Evolutionary conservation across 2,329 filamentous ascomycete genomes (phyloP), one percentile per base, ranked within the genome.

Genomic region (Pseudogymnoascus sp.): DNA sequence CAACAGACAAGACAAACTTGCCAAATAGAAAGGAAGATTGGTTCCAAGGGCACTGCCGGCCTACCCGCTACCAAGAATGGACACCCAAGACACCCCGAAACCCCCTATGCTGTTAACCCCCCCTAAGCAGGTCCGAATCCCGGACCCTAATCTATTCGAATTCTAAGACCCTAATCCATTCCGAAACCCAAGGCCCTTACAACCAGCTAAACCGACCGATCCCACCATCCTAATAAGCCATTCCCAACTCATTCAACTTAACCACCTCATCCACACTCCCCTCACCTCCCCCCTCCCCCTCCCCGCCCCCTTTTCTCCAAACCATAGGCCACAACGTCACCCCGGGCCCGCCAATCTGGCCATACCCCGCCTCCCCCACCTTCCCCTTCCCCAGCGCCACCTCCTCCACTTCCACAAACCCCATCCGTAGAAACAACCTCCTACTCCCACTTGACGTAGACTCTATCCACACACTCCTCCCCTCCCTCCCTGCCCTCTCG

Each of bases 391-490:
- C 68, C 10, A 69, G 3, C 11, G 63, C 40, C 15, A 67, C 62
- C 26, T 64, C 61, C 9, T 66, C 67, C 1, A 67, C 61, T 31
- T 66, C 21, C 26, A 64, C 61, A 64, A 66, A 70, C 6, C 68
- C 68, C 40, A 66, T 59, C 33, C 63, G 67, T 3, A 7, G 10
- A 63, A 67, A 70, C 0, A 68, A n/a, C 2, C 60, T 61, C 46
- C 21, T 61, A 5, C 64, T 65, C 6, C 65, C 60, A 4, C 38
- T 46, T 2, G 65, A 67, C 23, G 65, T 67, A n/a, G 66, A 61
- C 19, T 70, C 68, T 9, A 70, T 23, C 66, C 67, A 70, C 11
- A 69, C 61, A 3, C 65, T 65, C 2, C 66, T 17, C n/a, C 64
- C 59, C 13, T 66, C 68, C 15, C 50, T 42, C 13, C 23, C 33